Evolutionary conservation across 2,329 filamentous ascomycete genomes (phyloP).

Genomic region (Trichoderma gracile): DNA sequence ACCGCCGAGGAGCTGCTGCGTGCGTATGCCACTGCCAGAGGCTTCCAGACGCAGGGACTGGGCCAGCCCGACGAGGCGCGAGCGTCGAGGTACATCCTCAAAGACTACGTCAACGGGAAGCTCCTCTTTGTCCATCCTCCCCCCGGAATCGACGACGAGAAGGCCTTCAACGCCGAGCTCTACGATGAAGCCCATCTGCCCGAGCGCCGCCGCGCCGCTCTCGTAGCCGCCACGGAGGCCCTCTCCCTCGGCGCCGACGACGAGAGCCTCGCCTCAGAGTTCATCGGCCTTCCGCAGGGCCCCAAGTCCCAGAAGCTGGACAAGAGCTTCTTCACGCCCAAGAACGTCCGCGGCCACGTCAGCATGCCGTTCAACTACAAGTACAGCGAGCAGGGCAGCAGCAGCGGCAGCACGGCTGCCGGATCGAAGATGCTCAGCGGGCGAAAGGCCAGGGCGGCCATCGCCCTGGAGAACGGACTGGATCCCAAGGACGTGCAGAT

Average conservation of each 20-base stretch:
- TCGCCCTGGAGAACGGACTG: constrained; percentile 80
- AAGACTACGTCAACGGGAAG: constrained; percentile 97
- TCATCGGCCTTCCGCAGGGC: constrained; percentile 58
- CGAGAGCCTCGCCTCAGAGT: constrained; percentile 47
- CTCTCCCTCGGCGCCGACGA: constrained; percentile 42
- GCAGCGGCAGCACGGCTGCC: constrained; percentile 48
- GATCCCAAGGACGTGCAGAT: constrained; percentile 75
- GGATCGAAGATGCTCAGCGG: constrained; percentile 70
- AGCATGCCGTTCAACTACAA: constrained; percentile 85
- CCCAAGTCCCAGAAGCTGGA: constrained; percentile 77
- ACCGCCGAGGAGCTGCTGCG: constrained; percentile 82
- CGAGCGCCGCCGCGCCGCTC: constrained; percentile 70
- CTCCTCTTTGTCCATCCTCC: constrained; percentile 90
- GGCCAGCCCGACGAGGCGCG: constrained; percentile 92
- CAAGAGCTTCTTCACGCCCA: constrained; percentile 80
- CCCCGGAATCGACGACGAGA: constrained; percentile 68
- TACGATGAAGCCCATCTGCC: constrained; percentile 84
- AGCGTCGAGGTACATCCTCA: constrained; percentile 84
- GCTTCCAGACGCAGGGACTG: constrained; percentile 84
- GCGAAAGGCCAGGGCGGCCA: constrained; percentile 76
- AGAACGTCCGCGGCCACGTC: constrained; percentile 64
- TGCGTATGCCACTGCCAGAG: constrained; percentile 84
- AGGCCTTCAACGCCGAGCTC: constrained; percentile 83
- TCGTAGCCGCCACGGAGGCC: constrained; percentile 53
- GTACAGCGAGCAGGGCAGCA: constrained; percentile 76